Conservation (phyloP, 1,284 basidiomycete genomes). For the Jaminaea rosea region DNA sequence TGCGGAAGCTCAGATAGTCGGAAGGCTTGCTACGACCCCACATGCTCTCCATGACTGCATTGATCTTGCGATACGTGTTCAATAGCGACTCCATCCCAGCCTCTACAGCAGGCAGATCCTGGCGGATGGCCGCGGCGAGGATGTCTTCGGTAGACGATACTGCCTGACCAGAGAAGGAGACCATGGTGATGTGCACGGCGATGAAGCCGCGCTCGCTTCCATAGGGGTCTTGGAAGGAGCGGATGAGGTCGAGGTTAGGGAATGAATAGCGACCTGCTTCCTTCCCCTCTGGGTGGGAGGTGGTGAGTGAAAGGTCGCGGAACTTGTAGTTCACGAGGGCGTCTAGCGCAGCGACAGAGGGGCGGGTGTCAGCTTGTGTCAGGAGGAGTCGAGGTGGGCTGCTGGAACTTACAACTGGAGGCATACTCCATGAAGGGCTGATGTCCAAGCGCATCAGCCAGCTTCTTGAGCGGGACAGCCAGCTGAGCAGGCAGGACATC, state of each 20-base stretch:
- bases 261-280: slow-evolving; percentile 24
- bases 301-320: slow-evolving; percentile 14
- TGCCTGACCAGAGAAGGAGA: slow-evolving; percentile 29
- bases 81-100: slow-evolving; percentile 20
- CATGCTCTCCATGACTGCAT: slow-evolving; percentile 42
- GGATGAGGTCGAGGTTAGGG: slow-evolving; percentile 41
- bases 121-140: slow-evolving; percentile 18
- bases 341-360: no score
- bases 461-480: slow-evolving; percentile 31
- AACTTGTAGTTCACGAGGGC: slow-evolving; percentile 35
- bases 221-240: slow-evolving; percentile 33
- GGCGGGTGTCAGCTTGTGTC: background rate
- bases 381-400: background rate
- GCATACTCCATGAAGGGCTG: slow-evolving; percentile 27
- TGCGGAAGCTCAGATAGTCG: slow-evolving; percentile 41
- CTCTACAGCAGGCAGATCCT: slow-evolving; percentile 24
- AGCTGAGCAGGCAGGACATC: slow-evolving; percentile 22
- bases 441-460: slow-evolving; percentile 35
- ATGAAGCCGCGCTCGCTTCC: slow-evolving; percentile 38
- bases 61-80: slow-evolving; percentile 30
- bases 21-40: slow-evolving; percentile 24
- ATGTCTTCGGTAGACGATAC: slow-evolving; percentile 31
- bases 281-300: no score
- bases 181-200: slow-evolving; percentile 39
- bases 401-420: background rate